Conservation (phyloP, 2,329 filamentous ascomycete genomes). For the Colletotrichum siamense region DNA sequence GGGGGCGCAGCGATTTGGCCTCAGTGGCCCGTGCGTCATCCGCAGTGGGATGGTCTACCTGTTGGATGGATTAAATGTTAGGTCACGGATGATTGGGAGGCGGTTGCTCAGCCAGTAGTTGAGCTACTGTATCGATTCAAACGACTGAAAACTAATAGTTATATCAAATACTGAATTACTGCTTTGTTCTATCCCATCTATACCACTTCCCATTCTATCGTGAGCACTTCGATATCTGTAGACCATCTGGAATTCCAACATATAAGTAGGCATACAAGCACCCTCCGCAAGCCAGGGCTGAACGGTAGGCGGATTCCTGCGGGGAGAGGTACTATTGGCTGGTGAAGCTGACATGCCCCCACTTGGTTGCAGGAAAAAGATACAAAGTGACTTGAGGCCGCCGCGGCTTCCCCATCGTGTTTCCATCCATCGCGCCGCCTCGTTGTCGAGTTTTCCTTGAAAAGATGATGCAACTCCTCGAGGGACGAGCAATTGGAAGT, state of each 20-base stretch:
- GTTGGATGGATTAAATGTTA: constrained; percentile 5
- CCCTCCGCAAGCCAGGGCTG: not conserved
- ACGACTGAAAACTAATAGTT: not conserved
- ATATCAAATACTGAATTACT: no score
- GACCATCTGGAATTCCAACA: not conserved
- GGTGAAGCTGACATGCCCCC: not conserved
- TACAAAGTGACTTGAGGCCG: constrained; percentile 17
- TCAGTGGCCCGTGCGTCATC: constrained; percentile 16
- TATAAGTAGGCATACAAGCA: not conserved
- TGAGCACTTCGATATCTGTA: accelerated
- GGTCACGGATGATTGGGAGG: not conserved
- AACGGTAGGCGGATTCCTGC: constrained; percentile 2
- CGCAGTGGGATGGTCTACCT: not conserved
- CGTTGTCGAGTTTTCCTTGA: not conserved
- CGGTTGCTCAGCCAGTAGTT: accelerated
- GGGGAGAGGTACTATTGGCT: not conserved
- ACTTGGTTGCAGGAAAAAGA: not conserved
- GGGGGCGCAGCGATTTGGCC: constrained; percentile 21
- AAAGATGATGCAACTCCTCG: not conserved
- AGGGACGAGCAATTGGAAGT: not conserved
- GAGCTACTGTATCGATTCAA: not conserved
- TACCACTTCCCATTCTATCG: accelerated
- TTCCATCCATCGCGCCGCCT: not conserved
- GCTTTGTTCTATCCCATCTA: no score
- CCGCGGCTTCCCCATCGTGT: not conserved